A percentile compares a stretch with the other conserved stretches of the same genome.
Evolutionary conservation across 225 moss, liverwort and hornwort genomes (phyloP).

Genomic region (Polytrichum commune): DNA sequence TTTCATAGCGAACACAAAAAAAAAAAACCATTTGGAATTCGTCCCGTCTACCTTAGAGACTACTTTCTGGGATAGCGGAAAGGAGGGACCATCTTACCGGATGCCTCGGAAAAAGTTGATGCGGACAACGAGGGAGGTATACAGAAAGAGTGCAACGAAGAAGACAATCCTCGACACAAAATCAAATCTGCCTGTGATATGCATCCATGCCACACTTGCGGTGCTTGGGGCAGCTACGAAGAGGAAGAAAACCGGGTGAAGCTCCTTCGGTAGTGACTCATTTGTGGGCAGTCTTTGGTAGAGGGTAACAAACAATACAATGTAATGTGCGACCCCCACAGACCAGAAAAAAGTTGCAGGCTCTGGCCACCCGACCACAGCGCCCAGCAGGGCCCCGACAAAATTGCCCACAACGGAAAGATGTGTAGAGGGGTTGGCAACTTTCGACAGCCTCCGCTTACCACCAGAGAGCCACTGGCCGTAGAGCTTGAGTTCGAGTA

Average conservation of each 20-base stretch:
- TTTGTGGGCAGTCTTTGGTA: constrained; percentile 60
- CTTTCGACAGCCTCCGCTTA: constrained; percentile 46
- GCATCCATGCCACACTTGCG: constrained; percentile 53
- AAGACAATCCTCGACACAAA: constrained; percentile 39
- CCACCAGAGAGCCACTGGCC: constrained; percentile 65
- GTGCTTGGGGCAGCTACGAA: constrained; percentile 58
- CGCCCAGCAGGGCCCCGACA: constrained; percentile 45
- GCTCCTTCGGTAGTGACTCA: constrained; percentile 48
- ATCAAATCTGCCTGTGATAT: constrained; percentile 45
- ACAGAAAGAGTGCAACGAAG: constrained; percentile 55
- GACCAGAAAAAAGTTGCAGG: constrained; percentile 57
- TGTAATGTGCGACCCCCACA: constrained; percentile 55
- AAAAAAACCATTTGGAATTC: not conserved
- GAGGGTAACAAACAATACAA: constrained; percentile 62
- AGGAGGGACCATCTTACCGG: constrained; percentile 12
- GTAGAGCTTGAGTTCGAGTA: constrained; percentile 55
- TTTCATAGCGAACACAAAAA: too few species aligned
- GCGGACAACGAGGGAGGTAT: constrained; percentile 44
- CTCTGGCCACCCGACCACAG: constrained; percentile 44
- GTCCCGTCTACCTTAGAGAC: not conserved
- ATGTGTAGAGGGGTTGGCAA: constrained; percentile 68
- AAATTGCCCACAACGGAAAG: constrained; percentile 59
- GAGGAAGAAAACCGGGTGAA: constrained; percentile 62
- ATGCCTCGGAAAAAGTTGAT: constrained; percentile 53
- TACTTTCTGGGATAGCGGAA: not conserved